Conservation (phyloP, 495 filamentous ascomycete species). For the Aspergillus ostianus region DNA sequence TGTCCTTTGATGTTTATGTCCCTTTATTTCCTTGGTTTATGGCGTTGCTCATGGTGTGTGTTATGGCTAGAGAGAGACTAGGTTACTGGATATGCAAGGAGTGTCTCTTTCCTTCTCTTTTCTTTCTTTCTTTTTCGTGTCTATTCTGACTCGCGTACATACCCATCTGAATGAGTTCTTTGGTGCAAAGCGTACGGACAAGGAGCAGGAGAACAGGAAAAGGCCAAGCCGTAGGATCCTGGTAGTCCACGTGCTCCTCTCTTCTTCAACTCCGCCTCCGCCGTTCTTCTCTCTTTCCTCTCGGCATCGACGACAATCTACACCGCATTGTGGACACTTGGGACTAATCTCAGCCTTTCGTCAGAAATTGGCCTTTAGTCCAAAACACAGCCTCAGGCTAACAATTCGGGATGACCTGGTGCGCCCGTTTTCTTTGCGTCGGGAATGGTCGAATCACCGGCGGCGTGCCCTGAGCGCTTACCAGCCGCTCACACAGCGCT, state of each 20-base stretch:
- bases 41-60: conserved; percentile 42
- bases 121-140: neutral
- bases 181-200: conserved; percentile 1
- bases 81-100: conserved; percentile 33
- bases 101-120: conserved; percentile 7
- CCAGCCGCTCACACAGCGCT: conserved; percentile 5
- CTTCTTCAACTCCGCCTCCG: neutral
- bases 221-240: neutral
- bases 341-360: neutral
- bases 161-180: conserved; percentile 22
- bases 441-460: conserved; percentile 11
- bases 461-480: conserved; percentile 8
- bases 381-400: conserved; percentile 20
- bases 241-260: conserved; percentile 2
- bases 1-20: conserved; percentile 6
- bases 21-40: conserved; percentile 28
- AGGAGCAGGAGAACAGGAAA: neutral
- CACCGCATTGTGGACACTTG: neutral
- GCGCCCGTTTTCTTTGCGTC: neutral
- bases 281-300: neutral
- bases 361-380: neutral
- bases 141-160: conserved; percentile 28
- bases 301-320: neutral
- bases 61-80: conserved; percentile 31
- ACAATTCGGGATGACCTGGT: neutral